Base-by-base conservation (phyloP, 257 asterid species). In the Solanum ossicruentum region DNA sequence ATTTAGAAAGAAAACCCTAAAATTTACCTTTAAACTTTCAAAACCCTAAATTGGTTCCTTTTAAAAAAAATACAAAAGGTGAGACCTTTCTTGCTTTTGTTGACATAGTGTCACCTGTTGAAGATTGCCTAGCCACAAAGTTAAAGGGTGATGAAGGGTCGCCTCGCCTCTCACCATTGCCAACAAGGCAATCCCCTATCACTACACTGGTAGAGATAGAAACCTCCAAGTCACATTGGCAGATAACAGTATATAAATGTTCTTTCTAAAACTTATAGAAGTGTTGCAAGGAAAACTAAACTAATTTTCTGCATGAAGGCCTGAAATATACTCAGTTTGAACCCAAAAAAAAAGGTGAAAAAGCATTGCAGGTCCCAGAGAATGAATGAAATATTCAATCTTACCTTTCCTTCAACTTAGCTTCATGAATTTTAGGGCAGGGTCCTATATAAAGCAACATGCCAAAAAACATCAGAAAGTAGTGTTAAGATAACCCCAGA, bases 391-490 rank as follows among this genome's bases (percentile, higher is more conserved):
- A 17, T 15, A 78, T 28, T 55, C 60, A 58, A 18, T 17, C 67
- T 85, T 93, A 97, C 99, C 98, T 93, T 89, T 97, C 99, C 87
- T 97, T 97, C 92, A 97, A 88, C 93, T 97, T 97, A 17, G 88
- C 94, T 88, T 97, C 99, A 84, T 97, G 99, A 90, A 95, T 90
- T 88, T 93, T 97, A 2, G 95, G 93, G 94, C 99, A 97, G 13
- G 86, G 91, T 49, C 99, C 99, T 97, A 84, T 39, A 75, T 77
- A 89, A 86, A 83, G 84, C 20, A 85, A 28, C 32, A 88, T 20
- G 56, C 13, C n/a, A 36, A 82, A 83, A 84, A 60, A 49, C 54
- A 78, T 54, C 66, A 17, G 66, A 16, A 73, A 73, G 43, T 47
- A 13, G 81, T 21, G 21, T 73, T 10, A 73, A 73, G 45, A 75